Evolutionary conservation across 345 rosid genomes (phyloP), one percentile per base, ranked within the genome.

Genomic region (Salix exigua): DNA sequence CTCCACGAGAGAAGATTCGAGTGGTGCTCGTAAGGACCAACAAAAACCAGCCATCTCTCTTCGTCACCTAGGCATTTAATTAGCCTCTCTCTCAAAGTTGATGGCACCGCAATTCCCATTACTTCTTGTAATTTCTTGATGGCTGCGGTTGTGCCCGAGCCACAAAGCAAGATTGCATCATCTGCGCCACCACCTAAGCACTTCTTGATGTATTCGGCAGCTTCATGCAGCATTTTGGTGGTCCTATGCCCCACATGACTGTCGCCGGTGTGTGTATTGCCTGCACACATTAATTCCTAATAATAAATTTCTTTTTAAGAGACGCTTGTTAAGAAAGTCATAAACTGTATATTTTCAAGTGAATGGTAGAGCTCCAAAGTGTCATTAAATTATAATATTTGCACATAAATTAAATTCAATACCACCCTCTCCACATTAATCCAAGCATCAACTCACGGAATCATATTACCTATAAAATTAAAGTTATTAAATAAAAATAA

Each of bases 11-110:
- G 88, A 50, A 90, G 72, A 75, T 90, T 90, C 0, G 92, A 90
- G 70, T 90, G 94, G 79, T 90, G 94, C 83, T 90, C 94, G 12
- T 85, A 84, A 0, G 94, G 94, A 1, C 94, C 92, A 0, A 88
- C 78, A 33, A 90, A 87, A 4, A 88, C 94, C 0, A 88, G 79
- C 94, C 91, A 88, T 53, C 92, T 85, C 50, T 87, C 83, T 60
- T 88, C 87, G 4, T 46, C 18, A 9, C 51, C 40, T 14, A 90
- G 66, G 81, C 85, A 75, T 25, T 66, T 78, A 5, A 83, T 53
- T 2, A 88, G 14, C 37, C 78, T 76, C 0, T 87, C 92, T 68
- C 87, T 79, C 28, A 85, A 3, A 7, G 72, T 82, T 0, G 92
- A 85, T 10, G 94, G 87, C 28, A 90, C 84, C 2, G 88, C 35